Conservation (phyloP, 2,329 filamentous ascomycete species). For the Paracamarosporium sp. region DNA sequence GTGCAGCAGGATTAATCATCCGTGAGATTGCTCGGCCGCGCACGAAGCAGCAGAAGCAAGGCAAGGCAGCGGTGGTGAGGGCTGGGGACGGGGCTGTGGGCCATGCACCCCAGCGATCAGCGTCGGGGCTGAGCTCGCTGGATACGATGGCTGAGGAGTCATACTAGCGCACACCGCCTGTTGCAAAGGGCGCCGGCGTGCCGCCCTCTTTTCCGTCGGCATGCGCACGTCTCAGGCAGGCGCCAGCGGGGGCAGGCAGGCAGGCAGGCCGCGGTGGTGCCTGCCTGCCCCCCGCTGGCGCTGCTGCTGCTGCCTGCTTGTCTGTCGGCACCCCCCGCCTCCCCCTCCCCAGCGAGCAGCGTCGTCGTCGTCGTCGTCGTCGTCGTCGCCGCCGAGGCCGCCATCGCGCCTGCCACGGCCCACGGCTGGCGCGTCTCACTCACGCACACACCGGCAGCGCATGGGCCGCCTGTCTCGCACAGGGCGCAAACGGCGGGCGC, state of each 20-base stretch:
- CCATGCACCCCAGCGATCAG: constrained; percentile 14
- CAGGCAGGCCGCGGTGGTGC: neutral
- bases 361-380: too few relatives aligned
- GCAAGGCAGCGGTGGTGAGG: neutral
- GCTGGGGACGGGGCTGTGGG: neutral
- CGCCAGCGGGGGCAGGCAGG: neutral
- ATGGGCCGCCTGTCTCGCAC: too few relatives aligned
- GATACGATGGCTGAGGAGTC: constrained; percentile 19
- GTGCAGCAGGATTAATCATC: neutral
- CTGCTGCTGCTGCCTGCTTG: neutral
- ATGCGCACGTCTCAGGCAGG: constrained; percentile 3
- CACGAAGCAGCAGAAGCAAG: neutral
- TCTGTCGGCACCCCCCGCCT: too few relatives aligned
- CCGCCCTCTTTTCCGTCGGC: constrained; percentile 35
- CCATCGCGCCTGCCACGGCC: neutral
- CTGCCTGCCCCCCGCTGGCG: neutral
- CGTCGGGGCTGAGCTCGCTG: constrained; percentile 22
- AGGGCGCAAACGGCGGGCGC: too few relatives aligned
- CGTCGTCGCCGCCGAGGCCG: too few relatives aligned
- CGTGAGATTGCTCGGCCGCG: neutral
- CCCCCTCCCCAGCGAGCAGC: too few relatives aligned
- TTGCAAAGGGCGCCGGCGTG: constrained; percentile 17
- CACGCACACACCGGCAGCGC: too few relatives aligned
- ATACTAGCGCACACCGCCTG: constrained; percentile 21
- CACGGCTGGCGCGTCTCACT: neutral